These are phyloP conservation scores for Hypoxylon sp. DNA, from an alignment of 2,329 filamentous ascomycete genomes.

Conservation along the genomic window DNA sequence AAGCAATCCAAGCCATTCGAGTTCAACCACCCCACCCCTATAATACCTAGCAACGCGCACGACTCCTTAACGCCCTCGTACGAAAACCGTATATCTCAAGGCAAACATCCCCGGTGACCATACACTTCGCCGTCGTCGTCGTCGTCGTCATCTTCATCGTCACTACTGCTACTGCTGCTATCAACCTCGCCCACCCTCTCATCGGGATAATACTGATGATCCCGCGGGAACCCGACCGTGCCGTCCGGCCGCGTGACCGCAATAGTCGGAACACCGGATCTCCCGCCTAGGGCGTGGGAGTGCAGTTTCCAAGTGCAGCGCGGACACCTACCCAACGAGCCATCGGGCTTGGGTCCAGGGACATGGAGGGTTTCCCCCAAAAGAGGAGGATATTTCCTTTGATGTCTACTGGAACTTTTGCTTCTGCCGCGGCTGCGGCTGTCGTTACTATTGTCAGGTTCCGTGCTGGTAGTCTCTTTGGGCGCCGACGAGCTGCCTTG, in stretches of 20 bases:
- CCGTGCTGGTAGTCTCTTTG: too few relatives aligned
- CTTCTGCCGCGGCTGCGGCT: too few relatives aligned
- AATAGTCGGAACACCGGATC: slow-evolving; percentile 20
- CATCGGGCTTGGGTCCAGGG: neutral
- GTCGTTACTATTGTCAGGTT: too few relatives aligned
- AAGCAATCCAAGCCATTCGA: neutral
- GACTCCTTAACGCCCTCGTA: too few relatives aligned
- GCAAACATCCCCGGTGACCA: too few relatives aligned
- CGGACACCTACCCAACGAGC: neutral
- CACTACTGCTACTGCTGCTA: too few relatives aligned
- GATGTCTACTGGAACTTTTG: too few relatives aligned
- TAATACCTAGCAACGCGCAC: too few relatives aligned
- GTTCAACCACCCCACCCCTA: too few relatives aligned
- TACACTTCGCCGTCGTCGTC: neutral
- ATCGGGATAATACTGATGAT: slow-evolving; percentile 22
- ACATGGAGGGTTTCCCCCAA: slow-evolving; percentile 4
- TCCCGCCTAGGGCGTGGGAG: slow-evolving; percentile 2
- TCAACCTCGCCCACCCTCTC: slow-evolving; percentile 3
- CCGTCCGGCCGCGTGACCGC: slow-evolving; percentile 20
- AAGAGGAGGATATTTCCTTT: too few relatives aligned
- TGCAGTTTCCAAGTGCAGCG: slow-evolving; percentile 24
- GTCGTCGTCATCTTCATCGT: neutral
- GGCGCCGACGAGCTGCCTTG: too few relatives aligned
- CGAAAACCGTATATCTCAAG: too few relatives aligned
- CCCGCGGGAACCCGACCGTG: slow-evolving; percentile 18